Evolutionary conservation across 1,284 basidiomycete species (phyloP).

Genomic region (Malassezia vespertilionis): DNA sequence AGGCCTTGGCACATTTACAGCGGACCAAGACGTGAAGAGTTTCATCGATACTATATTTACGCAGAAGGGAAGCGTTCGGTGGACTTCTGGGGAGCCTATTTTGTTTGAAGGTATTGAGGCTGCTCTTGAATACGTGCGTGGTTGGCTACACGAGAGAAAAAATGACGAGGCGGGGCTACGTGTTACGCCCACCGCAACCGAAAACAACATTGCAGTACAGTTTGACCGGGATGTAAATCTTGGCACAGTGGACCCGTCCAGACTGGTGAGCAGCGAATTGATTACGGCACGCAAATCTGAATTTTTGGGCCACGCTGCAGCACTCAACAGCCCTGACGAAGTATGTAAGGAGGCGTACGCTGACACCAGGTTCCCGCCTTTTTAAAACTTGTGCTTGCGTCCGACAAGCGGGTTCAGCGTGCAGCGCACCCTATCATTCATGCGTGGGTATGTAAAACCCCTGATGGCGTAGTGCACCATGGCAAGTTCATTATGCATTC

Average conservation of each 20-base stretch:
- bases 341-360: slow-evolving; percentile 16
- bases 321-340: slow-evolving; percentile 30
- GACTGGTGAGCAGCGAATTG: slow-evolving; percentile 26
- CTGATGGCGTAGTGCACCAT: slow-evolving; percentile 33
- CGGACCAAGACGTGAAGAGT: slow-evolving; percentile 3
- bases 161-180: neutral
- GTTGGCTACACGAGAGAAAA: slow-evolving; percentile 27
- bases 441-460: slow-evolving; percentile 42
- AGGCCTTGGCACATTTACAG: neutral
- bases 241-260: too few species aligned
- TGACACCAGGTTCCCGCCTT: slow-evolving; percentile 22
- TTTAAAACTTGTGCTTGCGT: slow-evolving; percentile 23
- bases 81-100: slow-evolving; percentile 31
- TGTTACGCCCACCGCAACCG: too few species aligned
- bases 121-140: slow-evolving; percentile 32
- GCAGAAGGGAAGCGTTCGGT: slow-evolving; percentile 2
- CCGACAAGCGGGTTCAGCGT: slow-evolving; percentile 31
- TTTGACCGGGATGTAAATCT: too few species aligned
- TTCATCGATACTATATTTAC: neutral
- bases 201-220: too few species aligned
- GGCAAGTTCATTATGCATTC: slow-evolving; percentile 17
- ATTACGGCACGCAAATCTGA: slow-evolving; percentile 45
- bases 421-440: slow-evolving; percentile 46
- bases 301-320: slow-evolving; percentile 44
- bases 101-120: slow-evolving; percentile 47